These are phyloP conservation scores for Daldinia sp. DNA, from an alignment of 2,329 filamentous ascomycete species.

Conservation along the genomic window DNA sequence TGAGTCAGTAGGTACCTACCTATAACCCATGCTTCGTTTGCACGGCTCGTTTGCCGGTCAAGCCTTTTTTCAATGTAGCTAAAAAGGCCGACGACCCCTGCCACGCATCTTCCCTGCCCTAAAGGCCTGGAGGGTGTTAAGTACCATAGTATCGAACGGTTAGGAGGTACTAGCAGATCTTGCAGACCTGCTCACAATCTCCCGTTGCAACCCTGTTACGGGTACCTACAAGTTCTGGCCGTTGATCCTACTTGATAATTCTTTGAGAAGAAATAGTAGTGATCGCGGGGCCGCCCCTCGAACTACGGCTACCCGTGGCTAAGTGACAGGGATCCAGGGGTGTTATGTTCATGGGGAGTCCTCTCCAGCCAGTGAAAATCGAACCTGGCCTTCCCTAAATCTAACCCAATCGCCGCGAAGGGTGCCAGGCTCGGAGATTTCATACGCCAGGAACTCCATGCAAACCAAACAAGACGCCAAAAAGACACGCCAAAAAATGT, in stretches of 20 bases:
- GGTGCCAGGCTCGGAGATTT: slow-evolving; percentile 39
- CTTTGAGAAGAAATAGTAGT: slow-evolving; percentile 36
- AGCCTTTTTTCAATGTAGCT: slow-evolving; percentile 37
- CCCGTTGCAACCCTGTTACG: slow-evolving; percentile 47
- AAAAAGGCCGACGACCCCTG: slow-evolving; percentile 41
- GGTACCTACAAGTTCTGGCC: slow-evolving; percentile 46
- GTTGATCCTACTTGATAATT: slow-evolving; percentile 41
- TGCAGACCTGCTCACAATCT: slow-evolving; percentile 37
- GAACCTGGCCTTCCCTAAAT: slow-evolving; percentile 46
- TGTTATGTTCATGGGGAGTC: slow-evolving; percentile 40
- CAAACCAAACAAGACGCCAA: slow-evolving; percentile 34
- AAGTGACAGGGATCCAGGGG: slow-evolving; percentile 41
- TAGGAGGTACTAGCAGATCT: slow-evolving; percentile 40
- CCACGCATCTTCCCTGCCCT: slow-evolving; percentile 35
- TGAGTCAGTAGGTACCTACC: slow-evolving; percentile 31
- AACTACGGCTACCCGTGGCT: slow-evolving; percentile 29
- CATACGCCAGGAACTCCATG: slow-evolving; percentile 36
- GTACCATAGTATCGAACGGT: slow-evolving; percentile 29
- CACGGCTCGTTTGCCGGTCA: slow-evolving; percentile 39
- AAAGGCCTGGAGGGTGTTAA: slow-evolving; percentile 23
- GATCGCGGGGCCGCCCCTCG: slow-evolving; percentile 41
- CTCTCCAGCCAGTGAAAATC: slow-evolving; percentile 46
- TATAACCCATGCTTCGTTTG: slow-evolving; percentile 32
- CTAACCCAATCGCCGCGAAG: slow-evolving; percentile 41
- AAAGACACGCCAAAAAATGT: slow-evolving; percentile 32